Evolutionary conservation across 2,329 filamentous ascomycete genomes (phyloP).

Genomic region (Neoascochyta sp.): DNA sequence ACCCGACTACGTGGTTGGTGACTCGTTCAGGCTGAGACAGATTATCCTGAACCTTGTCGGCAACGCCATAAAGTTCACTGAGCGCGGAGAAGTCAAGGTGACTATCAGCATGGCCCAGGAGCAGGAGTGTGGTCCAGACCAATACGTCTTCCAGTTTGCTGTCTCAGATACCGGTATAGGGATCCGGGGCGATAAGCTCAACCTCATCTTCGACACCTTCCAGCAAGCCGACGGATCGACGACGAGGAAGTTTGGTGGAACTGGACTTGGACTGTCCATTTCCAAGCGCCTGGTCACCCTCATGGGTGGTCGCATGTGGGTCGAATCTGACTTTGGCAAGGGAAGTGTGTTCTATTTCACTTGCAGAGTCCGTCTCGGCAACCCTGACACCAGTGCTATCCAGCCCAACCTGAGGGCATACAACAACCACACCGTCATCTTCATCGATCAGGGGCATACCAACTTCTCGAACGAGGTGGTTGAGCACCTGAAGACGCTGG

Average conservation of each 20-base stretch:
- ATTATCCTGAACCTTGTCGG: conserved; percentile 96
- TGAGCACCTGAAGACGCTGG: conserved; percentile 72
- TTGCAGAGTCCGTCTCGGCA: conserved; percentile 80
- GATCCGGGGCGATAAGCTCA: conserved; percentile 90
- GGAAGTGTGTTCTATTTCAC: conserved; percentile 97
- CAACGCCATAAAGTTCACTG: conserved; percentile 98
- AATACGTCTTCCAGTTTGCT: conserved; percentile 93
- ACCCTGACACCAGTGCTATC: conserved; percentile 72
- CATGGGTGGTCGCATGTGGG: conserved; percentile 96
- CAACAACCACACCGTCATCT: conserved; percentile 84
- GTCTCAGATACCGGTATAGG: conserved; percentile 96
- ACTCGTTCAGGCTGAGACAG: conserved; percentile 92
- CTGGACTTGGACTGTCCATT: conserved; percentile 88
- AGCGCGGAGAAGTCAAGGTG: conserved; percentile 91
- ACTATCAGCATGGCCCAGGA: conserved; percentile 74
- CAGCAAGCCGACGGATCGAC: conserved; percentile 97
- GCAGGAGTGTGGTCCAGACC: conserved; percentile 63
- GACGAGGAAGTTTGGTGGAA: conserved; percentile 92
- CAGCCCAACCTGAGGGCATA: conserved; percentile 85
- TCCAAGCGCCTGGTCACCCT: conserved; percentile 92
- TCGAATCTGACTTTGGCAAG: conserved; percentile 84
- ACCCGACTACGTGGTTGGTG: conserved; percentile 90
- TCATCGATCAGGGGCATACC: conserved; percentile 87
- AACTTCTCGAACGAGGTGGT: conserved; percentile 72
- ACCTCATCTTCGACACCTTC: conserved; percentile 98